Conservation (phyloP, 2,329 filamentous ascomycete species). For the Fusarium sp. region DNA sequence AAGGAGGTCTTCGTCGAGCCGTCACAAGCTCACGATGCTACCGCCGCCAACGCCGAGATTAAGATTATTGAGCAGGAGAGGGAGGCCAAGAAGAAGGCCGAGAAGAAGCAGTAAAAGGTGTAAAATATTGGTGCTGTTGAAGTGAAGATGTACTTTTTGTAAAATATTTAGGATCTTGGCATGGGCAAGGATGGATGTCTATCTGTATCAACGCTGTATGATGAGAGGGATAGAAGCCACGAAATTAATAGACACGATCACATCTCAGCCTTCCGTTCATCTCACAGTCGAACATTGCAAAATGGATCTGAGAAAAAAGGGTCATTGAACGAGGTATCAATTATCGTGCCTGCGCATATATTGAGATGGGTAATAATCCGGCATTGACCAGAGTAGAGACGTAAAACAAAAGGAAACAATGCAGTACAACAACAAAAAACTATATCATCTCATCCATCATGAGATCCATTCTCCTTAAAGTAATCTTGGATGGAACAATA, state of each 20-base stretch:
- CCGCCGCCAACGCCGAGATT: slow-evolving; percentile 47
- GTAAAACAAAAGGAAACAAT: slow-evolving; percentile 26
- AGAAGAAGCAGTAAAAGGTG: slow-evolving; percentile 21
- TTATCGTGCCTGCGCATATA: slow-evolving; percentile 34
- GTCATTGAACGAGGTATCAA: slow-evolving; percentile 19
- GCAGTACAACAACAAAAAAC: slow-evolving; percentile 40
- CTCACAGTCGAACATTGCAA: not conserved
- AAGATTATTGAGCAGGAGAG: slow-evolving; percentile 35
- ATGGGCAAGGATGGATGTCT: slow-evolving; percentile 31
- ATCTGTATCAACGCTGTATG: slow-evolving; percentile 48
- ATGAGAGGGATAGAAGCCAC: slow-evolving; percentile 43
- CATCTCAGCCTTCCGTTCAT: slow-evolving; percentile 36
- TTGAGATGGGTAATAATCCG: slow-evolving; percentile 43
- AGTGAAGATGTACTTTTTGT: slow-evolving; percentile 39
- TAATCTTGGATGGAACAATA: not conserved
- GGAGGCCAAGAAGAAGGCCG: slow-evolving; percentile 31
- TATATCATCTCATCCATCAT: slow-evolving; percentile 17
- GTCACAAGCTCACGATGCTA: slow-evolving; percentile 48
- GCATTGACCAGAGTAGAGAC: slow-evolving; percentile 44
- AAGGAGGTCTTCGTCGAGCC: slow-evolving; percentile 31
- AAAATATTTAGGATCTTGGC: slow-evolving; percentile 40
- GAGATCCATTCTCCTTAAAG: not conserved
- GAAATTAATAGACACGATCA: slow-evolving; percentile 47
- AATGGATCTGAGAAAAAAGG: not conserved
- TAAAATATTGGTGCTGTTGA: slow-evolving; percentile 14